These are phyloP conservation scores for Colletotrichum limetticola DNA, from an alignment of 2,329 filamentous ascomycete species.

Conservation along the genomic window DNA sequence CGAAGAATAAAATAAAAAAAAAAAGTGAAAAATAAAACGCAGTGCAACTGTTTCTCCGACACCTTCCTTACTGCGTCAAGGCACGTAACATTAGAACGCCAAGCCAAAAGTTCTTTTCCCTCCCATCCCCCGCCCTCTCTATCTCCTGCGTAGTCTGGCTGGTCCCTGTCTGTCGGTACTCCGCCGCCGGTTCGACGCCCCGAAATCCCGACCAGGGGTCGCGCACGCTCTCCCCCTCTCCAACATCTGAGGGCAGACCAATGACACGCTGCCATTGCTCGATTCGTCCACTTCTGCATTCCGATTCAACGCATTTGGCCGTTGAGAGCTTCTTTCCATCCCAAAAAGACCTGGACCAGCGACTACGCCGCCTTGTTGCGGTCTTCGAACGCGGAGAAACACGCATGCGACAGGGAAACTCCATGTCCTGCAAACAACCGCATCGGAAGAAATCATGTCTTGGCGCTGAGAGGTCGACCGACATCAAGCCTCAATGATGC, in stretches of 20 bases:
- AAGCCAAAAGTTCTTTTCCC: neutral
- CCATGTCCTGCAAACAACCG: slow-evolving; percentile 10
- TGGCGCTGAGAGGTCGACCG: slow-evolving; percentile 9
- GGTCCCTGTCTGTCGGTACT: slow-evolving; percentile 15
- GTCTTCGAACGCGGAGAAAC: neutral
- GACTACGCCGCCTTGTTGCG: neutral
- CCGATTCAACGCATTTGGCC: neutral
- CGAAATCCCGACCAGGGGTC: slow-evolving; percentile 26
- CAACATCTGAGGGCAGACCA: neutral
- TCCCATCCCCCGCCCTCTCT: neutral
- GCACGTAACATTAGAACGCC: neutral
- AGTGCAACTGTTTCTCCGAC: slow-evolving; percentile 16
- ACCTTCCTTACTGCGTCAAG: neutral
- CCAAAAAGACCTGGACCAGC: neutral
- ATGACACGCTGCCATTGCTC: slow-evolving; percentile 20
- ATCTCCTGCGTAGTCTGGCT: neutral
- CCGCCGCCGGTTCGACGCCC: slow-evolving; percentile 25
- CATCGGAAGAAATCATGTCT: slow-evolving; percentile 3
- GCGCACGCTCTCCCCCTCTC: neutral
- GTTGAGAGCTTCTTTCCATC: neutral
- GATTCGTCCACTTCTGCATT: neutral
- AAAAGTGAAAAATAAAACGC: neutral
- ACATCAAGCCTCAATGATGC: neutral
- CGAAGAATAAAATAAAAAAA: neutral
- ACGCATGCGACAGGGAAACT: neutral